Base-by-base conservation (phyloP, 2,329 filamentous ascomycete species). In the Aschersonia sp. region DNA sequence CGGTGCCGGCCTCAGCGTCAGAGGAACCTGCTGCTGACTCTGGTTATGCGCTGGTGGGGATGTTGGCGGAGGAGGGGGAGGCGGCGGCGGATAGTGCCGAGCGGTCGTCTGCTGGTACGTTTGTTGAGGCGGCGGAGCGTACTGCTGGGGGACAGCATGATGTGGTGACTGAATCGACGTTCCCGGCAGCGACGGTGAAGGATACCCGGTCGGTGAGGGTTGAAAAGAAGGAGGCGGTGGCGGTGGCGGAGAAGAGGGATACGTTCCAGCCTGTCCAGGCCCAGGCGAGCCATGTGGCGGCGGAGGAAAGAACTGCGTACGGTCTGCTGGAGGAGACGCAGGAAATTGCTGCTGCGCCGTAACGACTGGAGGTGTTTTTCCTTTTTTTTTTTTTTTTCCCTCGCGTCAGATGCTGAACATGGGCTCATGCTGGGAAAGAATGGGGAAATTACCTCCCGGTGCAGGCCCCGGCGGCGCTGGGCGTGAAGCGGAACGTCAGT, bases 321-420 rank as follows among this genome's bases (percentile, higher is more conserved):
- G 65, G 56, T 64, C 65, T 42, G 68, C 66, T 4, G 71, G 69
- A 45, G 70, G 67, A 29, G 71, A 73, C 44, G 65, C 63, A 43
- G 69, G 68, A 54, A 71, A 73, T 51, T 63, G 66, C 45, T 66
- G 66, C 50, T 68, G 57, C 11, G 56, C 55, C 33, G 22, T 22
- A 22, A 22, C 22, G 22, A 22, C 22, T 4, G 22, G 22, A 22
- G 22, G 22, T 22, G 2, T 2, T 22, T 22, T 22, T 22, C 22
- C 22, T 22, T 22, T 22, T 22, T 22, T 14, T 14, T 14, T 1
- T 14, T 14, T 22, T 22, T 22, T 3, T 2, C 22, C 22, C 22
- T 22, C 22, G 22, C 57, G 49, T 53, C 55, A 14, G 46, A 39
- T 6, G 9, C 40, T 29, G 40, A 42, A 29, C 7, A 42, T 42